Percentiles rank a stretch among this genome's conserved stretches.
phyloP scores from a whole-genome alignment of 345 rosid species.

The Balakata baccata region DNA sequence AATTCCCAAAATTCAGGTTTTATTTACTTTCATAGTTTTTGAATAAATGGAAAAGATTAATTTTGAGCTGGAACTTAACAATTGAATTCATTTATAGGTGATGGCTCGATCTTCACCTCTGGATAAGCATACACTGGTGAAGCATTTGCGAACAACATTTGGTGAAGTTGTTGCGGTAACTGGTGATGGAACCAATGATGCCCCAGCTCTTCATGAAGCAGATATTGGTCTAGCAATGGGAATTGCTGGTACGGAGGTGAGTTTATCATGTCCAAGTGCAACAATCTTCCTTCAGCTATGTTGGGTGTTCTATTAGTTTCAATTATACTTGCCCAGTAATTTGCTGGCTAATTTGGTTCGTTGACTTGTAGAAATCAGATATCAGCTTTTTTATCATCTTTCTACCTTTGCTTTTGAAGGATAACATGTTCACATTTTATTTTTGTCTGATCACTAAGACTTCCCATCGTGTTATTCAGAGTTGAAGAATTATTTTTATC shows the following conservation, averaged over 20 bases:
- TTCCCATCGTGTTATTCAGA: neutral
- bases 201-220: slow-evolving; percentile 96
- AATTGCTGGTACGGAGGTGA: slow-evolving; percentile 92
- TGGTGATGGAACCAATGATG: slow-evolving; percentile 97
- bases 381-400: neutral
- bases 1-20: slow-evolving; percentile 91
- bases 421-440: neutral
- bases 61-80: neutral
- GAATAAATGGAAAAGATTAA: slow-evolving; percentile 1
- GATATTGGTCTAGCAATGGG: slow-evolving; percentile 98
- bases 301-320: no score
- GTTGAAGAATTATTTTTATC: neutral
- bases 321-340: no score
- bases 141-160: slow-evolving; percentile 73
- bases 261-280: slow-evolving; percentile 12
- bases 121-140: slow-evolving; percentile 87
- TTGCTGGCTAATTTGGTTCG: neutral
- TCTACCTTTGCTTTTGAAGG: neutral
- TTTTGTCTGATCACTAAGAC: neutral
- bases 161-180: slow-evolving; percentile 84
- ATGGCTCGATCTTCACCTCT: slow-evolving; percentile 96
- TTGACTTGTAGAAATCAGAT: neutral
- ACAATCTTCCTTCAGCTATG: neutral
- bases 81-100: slow-evolving; percentile 48
- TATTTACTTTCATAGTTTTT: slow-evolving; percentile 6